These are phyloP conservation scores for Wickerhamiella lipophila DNA, from an alignment of 805 yeast species.

Conservation along the genomic window DNA sequence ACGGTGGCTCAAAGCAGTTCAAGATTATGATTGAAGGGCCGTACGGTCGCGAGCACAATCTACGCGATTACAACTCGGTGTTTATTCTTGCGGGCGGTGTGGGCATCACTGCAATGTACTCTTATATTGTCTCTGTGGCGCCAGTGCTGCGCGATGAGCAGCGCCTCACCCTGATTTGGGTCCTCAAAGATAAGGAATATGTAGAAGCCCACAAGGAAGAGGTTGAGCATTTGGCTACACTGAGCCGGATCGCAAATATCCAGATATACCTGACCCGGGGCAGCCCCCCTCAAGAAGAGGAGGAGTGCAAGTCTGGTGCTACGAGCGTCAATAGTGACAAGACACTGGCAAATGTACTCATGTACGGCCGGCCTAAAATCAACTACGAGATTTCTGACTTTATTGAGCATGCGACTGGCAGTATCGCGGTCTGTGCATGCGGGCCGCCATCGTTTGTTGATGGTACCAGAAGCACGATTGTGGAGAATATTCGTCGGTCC, in stretches of 20 bases:
- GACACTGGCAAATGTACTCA: slow-evolving; percentile 9
- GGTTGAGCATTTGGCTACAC: slow-evolving; percentile 32
- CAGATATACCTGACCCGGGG: slow-evolving; percentile 6
- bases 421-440: slow-evolving; percentile 43
- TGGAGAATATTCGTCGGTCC: slow-evolving; percentile 20
- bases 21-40: slow-evolving; percentile 49
- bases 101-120: slow-evolving; percentile 46
- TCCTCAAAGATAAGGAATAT: slow-evolving; percentile 27
- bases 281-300: neutral
- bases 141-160: slow-evolving; percentile 10
- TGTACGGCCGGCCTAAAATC: slow-evolving; percentile 21
- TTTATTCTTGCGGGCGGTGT: slow-evolving; percentile 52
- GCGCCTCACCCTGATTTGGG: slow-evolving; percentile 20
- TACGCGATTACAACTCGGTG: slow-evolving; percentile 34
- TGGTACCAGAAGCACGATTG: slow-evolving; percentile 34
- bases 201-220: slow-evolving; percentile 42
- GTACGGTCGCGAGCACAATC: slow-evolving; percentile 39
- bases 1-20: slow-evolving; percentile 24
- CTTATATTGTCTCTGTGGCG: slow-evolving; percentile 33
- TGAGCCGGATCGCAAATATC: slow-evolving; percentile 20
- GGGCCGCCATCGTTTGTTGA: slow-evolving; percentile 52
- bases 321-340: neutral
- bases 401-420: slow-evolving; percentile 24
- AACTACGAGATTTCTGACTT: slow-evolving; percentile 15
- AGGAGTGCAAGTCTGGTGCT: neutral